These are phyloP conservation scores for Pseudogymnoascus sp. DNA, from an alignment of 2,329 filamentous ascomycete species.

Conservation along the genomic window DNA sequence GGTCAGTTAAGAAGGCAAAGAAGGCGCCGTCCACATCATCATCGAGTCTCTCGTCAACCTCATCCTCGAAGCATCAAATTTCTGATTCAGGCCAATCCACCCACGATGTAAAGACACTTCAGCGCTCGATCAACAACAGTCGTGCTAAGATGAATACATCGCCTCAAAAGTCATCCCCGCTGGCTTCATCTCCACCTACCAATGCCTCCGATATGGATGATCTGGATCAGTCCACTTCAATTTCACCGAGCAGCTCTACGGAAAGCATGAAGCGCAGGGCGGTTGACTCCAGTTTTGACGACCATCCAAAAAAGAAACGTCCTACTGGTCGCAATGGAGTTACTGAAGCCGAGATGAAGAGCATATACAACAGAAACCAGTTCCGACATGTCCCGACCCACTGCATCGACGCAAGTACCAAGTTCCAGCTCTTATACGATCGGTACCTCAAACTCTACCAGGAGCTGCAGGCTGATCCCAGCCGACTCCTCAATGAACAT, in stretches of 20 bases:
- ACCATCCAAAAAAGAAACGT: neutral
- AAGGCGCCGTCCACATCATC: slow-evolving; percentile 17
- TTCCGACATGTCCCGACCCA: slow-evolving; percentile 2
- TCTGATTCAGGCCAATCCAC: slow-evolving; percentile 45
- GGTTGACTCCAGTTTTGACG: slow-evolving; percentile 9
- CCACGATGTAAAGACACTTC: slow-evolving; percentile 23
- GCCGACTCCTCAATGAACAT: neutral
- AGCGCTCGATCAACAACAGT: slow-evolving; percentile 3
- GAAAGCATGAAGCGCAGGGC: neutral
- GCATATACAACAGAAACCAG: neutral
- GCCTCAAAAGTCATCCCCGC: slow-evolving; percentile 55
- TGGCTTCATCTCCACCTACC: slow-evolving; percentile 58
- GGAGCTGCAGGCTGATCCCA: neutral
- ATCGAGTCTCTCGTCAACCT: slow-evolving; percentile 10
- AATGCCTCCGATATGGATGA: slow-evolving; percentile 56
- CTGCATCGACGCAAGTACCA: neutral
- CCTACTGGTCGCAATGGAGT: neutral
- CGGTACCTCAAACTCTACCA: neutral
- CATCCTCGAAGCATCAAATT: slow-evolving; percentile 32
- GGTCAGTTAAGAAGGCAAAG: slow-evolving; percentile 28
- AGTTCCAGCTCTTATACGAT: neutral
- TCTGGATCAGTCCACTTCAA: slow-evolving; percentile 23
- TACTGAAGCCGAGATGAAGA: neutral
- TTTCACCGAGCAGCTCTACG: slow-evolving; percentile 14
- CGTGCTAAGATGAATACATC: slow-evolving; percentile 46